A percentile compares a stretch with the other conserved stretches of the same genome.
Conservation (phyloP, 225 moss, liverwort and hornwort species). For the Polytrichum commune region DNA sequence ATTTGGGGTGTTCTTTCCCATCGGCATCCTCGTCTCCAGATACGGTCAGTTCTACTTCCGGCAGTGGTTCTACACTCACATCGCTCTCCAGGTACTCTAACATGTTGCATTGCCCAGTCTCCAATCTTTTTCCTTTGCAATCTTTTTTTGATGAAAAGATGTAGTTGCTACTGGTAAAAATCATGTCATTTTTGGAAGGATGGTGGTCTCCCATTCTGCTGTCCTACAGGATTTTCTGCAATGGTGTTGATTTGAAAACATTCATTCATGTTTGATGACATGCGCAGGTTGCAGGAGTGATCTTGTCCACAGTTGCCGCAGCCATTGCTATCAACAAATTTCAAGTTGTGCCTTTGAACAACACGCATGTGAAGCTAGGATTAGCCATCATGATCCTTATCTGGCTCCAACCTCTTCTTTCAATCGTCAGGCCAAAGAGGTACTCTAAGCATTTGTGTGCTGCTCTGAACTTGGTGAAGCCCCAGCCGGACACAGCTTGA, state of each 20-base stretch:
- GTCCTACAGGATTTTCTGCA: neutral
- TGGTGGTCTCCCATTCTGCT: neutral
- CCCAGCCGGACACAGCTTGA: too few relatives aligned
- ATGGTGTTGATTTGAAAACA: neutral
- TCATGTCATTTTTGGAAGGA: neutral
- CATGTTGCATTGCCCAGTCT: too few relatives aligned
- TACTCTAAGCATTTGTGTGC: neutral
- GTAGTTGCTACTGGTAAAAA: too few relatives aligned
- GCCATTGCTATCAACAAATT: slow-evolving; percentile 23
- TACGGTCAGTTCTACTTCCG: slow-evolving; percentile 23
- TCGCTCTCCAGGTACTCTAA: slow-evolving; percentile 22
- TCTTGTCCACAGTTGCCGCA: slow-evolving; percentile 22
- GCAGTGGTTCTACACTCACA: slow-evolving; percentile 29
- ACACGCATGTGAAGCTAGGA: slow-evolving; percentile 28
- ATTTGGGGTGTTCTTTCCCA: slow-evolving; percentile 31
- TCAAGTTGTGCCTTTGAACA: slow-evolving; percentile 15
- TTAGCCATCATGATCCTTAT: slow-evolving; percentile 17
- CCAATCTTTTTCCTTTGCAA: too few relatives aligned
- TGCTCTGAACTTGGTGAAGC: too few relatives aligned
- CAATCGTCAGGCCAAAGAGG: slow-evolving; percentile 23
- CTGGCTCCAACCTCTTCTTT: slow-evolving; percentile 22
- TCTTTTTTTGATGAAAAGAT: too few relatives aligned
- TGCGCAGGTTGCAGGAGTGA: slow-evolving; percentile 18
- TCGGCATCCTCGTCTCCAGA: slow-evolving; percentile 21
- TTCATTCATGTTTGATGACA: neutral